phyloP scores from a whole-genome alignment of 2,329 filamentous ascomycete species.

The Trichoderma koningiopsis region DNA sequence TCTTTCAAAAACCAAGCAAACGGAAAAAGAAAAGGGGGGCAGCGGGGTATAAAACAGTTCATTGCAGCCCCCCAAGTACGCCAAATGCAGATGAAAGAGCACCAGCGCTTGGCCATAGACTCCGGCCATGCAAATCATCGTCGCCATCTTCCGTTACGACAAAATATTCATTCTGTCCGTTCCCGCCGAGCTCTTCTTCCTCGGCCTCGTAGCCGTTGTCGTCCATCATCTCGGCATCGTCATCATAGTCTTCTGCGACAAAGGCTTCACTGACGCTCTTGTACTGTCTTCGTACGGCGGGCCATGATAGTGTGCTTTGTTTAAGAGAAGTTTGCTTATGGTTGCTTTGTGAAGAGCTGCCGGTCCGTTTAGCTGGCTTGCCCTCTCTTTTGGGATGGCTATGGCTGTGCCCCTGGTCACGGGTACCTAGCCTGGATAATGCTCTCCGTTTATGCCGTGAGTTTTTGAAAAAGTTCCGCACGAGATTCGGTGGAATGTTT shows the following conservation, averaged over 20 bases:
- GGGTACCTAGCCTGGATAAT: slow-evolving; percentile 20
- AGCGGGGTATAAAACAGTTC: neutral
- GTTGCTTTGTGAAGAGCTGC: neutral
- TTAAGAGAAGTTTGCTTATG: slow-evolving; percentile 15
- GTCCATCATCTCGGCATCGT: slow-evolving; percentile 1
- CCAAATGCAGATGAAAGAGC: slow-evolving; percentile 7
- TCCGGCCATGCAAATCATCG: neutral
- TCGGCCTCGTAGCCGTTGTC: neutral
- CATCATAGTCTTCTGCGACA: slow-evolving; percentile 29
- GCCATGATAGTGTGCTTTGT: slow-evolving; percentile 33
- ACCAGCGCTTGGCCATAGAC: slow-evolving; percentile 3
- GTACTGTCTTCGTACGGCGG: slow-evolving; percentile 29
- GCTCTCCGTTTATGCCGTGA: slow-evolving; percentile 32
- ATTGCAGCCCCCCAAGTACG: slow-evolving; percentile 10
- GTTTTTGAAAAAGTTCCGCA: slow-evolving; percentile 45
- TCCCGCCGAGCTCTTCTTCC: slow-evolving; percentile 13
- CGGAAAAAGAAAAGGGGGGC: neutral
- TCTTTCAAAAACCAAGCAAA: neutral
- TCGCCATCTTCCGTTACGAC: slow-evolving; percentile 35
- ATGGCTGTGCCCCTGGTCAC: neutral
- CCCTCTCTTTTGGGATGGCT: neutral
- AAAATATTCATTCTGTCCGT: slow-evolving; percentile 34
- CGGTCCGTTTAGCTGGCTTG: neutral
- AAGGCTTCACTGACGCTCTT: slow-evolving; percentile 39
- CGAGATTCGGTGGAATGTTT: slow-evolving; percentile 48